Evolutionary conservation across 129 eudicot genomes (phyloP).

Genomic region (Scalesia atractyloides): DNA sequence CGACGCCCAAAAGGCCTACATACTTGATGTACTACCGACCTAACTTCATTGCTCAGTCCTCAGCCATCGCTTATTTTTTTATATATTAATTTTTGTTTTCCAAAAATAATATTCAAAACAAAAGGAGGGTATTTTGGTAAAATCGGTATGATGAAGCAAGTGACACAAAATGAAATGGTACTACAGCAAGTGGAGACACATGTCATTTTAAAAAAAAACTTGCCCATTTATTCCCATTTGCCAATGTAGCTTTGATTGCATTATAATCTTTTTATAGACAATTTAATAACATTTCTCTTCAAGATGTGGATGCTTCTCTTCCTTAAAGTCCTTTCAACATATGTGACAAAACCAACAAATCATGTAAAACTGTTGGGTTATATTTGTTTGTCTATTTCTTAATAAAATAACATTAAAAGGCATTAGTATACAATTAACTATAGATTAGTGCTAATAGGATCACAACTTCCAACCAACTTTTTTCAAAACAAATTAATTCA

Average conservation of each 20-base stretch:
- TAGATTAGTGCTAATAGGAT: neutral
- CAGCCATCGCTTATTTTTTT: neutral
- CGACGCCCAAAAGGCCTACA: conserved; percentile 29
- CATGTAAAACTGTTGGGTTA: too few species aligned
- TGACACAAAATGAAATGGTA: neutral
- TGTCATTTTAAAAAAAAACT: conserved; percentile 32
- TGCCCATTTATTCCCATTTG: neutral
- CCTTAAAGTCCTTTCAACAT: too few species aligned
- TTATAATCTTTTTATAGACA: neutral
- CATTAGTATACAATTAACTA: neutral
- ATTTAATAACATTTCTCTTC: too few species aligned
- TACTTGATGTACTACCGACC: conserved; percentile 33
- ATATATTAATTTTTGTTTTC: neutral
- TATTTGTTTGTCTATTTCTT: neutral
- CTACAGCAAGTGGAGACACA: conserved; percentile 33
- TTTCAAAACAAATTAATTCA: neutral
- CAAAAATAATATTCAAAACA: neutral
- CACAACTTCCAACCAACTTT: neutral
- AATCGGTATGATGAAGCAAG: neutral
- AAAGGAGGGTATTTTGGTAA: conserved; percentile 13
- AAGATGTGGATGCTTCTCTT: too few species aligned
- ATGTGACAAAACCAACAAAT: too few species aligned
- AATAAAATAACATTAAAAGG: neutral
- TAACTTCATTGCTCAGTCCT: conserved; percentile 2
- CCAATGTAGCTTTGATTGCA: neutral